Conservation (phyloP, 495 filamentous ascomycete genomes). For the Sordaria brevicollis region DNA sequence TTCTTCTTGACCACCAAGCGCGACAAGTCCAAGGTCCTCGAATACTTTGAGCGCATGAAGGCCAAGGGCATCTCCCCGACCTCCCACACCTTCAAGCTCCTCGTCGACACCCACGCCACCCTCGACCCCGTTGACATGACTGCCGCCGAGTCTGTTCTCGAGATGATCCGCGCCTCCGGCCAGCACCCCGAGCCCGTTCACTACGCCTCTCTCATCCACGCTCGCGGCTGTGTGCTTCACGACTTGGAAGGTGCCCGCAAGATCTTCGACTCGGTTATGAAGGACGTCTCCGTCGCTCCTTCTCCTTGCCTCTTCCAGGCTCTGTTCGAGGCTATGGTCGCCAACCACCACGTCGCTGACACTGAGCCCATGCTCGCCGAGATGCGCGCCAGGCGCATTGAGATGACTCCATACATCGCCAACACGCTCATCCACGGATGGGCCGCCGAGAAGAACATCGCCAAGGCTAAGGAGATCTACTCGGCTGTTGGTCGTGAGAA, state of each 20-base stretch:
- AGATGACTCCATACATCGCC: constrained; percentile 94
- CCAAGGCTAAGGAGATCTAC: constrained; percentile 70
- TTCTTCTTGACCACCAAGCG: constrained; percentile 97
- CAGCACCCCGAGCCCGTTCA: constrained; percentile 81
- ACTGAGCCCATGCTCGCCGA: constrained; percentile 62
- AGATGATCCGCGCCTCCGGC: constrained; percentile 63
- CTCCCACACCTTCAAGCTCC: constrained; percentile 92
- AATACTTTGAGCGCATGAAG: constrained; percentile 92
- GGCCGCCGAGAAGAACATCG: constrained; percentile 74
- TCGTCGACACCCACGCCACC: constrained; percentile 91
- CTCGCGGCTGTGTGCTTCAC: constrained; percentile 87
- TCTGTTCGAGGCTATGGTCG: constrained; percentile 90
- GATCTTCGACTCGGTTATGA: constrained; percentile 71
- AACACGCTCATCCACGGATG: constrained; percentile 99
- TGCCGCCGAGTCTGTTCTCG: constrained; percentile 77
- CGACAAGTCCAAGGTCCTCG: constrained; percentile 86
- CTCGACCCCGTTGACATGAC: constrained; percentile 86
- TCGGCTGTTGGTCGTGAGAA: constrained; percentile 58
- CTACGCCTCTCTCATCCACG: constrained; percentile 90
- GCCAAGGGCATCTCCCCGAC: constrained; percentile 80
- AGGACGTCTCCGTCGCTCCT: constrained; percentile 50
- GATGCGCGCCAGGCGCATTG: constrained; percentile 62
- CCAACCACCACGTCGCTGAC: constrained; percentile 73
- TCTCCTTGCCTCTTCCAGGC: constrained; percentile 91
- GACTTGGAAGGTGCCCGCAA: constrained; percentile 74